phyloP scores from a whole-genome alignment of 2,329 filamentous ascomycete species.

The Chrysosporium keratinophilum region DNA sequence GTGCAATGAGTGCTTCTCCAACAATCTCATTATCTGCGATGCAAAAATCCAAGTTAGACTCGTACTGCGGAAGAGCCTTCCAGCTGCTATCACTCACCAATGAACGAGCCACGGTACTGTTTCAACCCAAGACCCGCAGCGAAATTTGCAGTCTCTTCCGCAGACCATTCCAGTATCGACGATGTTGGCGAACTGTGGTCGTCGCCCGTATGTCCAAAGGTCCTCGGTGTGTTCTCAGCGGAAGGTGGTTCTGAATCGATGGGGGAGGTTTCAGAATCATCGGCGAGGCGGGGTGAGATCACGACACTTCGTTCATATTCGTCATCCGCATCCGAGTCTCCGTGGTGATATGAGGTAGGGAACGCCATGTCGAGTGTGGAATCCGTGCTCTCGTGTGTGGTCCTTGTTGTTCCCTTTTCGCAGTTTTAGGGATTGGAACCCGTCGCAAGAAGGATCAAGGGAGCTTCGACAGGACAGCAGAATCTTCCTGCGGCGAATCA shows the following conservation, averaged over 20 bases:
- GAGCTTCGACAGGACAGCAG: background rate
- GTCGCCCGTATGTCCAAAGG: constrained; percentile 44
- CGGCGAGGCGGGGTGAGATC: constrained; percentile 46
- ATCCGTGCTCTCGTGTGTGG: background rate
- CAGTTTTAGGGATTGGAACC: background rate
- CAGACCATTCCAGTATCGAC: constrained; percentile 53
- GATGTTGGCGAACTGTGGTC: constrained; percentile 46
- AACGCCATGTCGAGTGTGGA: constrained; percentile 28
- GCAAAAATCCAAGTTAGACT: constrained; percentile 1
- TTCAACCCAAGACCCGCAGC: constrained; percentile 66
- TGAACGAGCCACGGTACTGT: constrained; percentile 72
- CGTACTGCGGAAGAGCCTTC: background rate
- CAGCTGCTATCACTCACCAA: constrained; percentile 52
- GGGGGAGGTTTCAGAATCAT: constrained; percentile 48
- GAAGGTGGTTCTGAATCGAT: constrained; percentile 50
- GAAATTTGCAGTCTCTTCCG: constrained; percentile 84
- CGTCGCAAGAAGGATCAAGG: background rate
- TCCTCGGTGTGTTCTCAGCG: constrained; percentile 53
- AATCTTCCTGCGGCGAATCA: background rate
- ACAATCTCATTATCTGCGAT: constrained; percentile 82
- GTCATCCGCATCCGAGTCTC: constrained; percentile 55
- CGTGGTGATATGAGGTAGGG: constrained; percentile 42
- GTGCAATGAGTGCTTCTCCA: constrained; percentile 76
- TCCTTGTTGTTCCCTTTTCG: background rate
- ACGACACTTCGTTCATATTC: constrained; percentile 53